Base-by-base conservation (phyloP, 2,329 filamentous ascomycete species). In the Monilinia fructicola region DNA sequence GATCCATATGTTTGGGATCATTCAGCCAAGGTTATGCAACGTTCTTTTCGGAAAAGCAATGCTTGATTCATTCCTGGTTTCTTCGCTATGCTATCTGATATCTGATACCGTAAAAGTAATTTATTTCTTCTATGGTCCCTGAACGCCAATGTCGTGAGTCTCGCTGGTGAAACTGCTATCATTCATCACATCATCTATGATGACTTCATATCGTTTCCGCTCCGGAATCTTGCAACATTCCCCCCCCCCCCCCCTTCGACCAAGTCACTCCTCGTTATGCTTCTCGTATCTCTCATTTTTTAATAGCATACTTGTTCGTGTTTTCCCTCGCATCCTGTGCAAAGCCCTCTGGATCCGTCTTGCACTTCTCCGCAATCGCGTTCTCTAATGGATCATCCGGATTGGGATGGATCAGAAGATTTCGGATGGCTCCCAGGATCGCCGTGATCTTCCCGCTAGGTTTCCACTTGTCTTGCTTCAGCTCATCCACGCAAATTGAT, bases 401-500 rank as follows among this genome's bases (percentile, higher is more conserved):
- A 77, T 90, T 88, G 1, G 89, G 89, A 76, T 89, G 87, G 31
- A 82, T 80, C 65, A 92, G 78, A 69, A 91, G 79, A 66, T 87
- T 84, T 68, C 86, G 80, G 26, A 88, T 87, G 67, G 90, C 87
- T 69, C 85, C 81, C 55, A 92, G 80, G 48, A 91, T 88, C 1
- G 85, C 83, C 28, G 80, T 77, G 71, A 91, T 86, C 79, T 87
- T 89, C 75, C 86, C 89, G 64, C 84, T 86, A 1, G 89, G 89
- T 79, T 92, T 92, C 89, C 89, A 92, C 73, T 88, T 84, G 63
- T 91, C 88, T 2, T 85, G 79, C 66, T 88, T 85, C 65, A 92
- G 81, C 80, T 91, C 87, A 31, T 88, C 89, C 64, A 92, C 80
- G 74, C 89, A 92, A 87, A 92, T 91, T 70, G 83, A 85, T 48